Conservation (phyloP, 805 yeast genomes). For the Ogataea zsoltii region DNA sequence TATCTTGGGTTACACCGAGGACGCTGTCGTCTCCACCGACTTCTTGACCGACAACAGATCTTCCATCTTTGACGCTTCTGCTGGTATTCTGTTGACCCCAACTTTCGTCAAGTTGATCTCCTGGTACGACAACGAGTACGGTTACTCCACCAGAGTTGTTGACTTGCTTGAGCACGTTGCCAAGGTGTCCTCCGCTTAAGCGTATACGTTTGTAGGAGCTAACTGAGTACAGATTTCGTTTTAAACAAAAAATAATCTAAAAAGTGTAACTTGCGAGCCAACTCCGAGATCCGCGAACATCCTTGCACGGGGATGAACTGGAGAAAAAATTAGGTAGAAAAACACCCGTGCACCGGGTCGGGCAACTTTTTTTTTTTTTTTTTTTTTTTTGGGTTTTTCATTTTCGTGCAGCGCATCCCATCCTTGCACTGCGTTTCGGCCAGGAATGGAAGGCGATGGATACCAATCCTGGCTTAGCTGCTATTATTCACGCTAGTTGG, state of each 20-base stretch:
- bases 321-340: too few species aligned
- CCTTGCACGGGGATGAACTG: too few species aligned
- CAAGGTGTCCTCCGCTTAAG: conserved; percentile 40
- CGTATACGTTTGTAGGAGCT: background rate
- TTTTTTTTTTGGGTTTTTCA: too few species aligned
- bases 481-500: too few species aligned
- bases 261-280: too few species aligned
- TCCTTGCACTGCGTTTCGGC: too few species aligned
- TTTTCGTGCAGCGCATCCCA: too few species aligned
- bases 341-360: too few species aligned
- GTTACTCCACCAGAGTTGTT: conserved; percentile 95
- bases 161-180: conserved; percentile 85
- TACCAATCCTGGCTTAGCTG: too few species aligned
- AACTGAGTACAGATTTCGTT: background rate
- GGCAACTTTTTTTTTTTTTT: too few species aligned
- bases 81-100: conserved; percentile 86
- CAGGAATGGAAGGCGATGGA: too few species aligned
- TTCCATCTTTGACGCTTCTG: conserved; percentile 87
- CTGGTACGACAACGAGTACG: conserved; percentile 96
- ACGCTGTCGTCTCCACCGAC: conserved; percentile 88
- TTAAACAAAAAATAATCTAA: background rate
- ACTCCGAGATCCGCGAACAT: background rate
- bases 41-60: conserved; percentile 83
- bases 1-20: conserved; percentile 86
- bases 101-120: conserved; percentile 88